A percentile compares a stretch with the other conserved stretches of the same genome.
These are phyloP conservation scores for Chaetomiaceae sp. DNA, from an alignment of 2,329 filamentous ascomycete genomes.

Conservation along the genomic window DNA sequence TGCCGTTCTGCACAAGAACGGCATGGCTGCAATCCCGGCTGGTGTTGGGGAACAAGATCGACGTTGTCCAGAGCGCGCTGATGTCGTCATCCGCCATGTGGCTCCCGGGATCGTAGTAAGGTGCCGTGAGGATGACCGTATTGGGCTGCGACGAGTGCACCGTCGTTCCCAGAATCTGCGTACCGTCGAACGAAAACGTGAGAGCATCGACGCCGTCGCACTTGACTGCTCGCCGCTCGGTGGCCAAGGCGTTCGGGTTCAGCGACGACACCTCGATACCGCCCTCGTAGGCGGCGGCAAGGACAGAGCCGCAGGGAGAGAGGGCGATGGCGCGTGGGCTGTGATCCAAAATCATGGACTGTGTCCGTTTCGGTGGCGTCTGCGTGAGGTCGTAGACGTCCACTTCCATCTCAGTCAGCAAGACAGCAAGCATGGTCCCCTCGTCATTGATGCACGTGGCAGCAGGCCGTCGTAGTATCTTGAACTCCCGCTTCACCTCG, in stretches of 20 bases:
- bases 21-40: constrained; percentile 73
- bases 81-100: constrained; percentile 60
- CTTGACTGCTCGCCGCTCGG: constrained; percentile 68
- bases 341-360: constrained; percentile 71
- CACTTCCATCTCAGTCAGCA: constrained; percentile 76
- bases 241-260: constrained; percentile 54
- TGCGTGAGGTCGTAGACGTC: constrained; percentile 71
- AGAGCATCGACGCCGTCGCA: constrained; percentile 70
- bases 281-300: constrained; percentile 79
- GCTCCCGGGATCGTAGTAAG: constrained; percentile 69
- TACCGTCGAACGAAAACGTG: constrained; percentile 70
- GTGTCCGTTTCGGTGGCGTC: constrained; percentile 61
- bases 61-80: constrained; percentile 76
- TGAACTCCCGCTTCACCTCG: constrained; percentile 67
- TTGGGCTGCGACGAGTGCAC: constrained; percentile 57
- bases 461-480: constrained; percentile 68
- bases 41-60: constrained; percentile 77
- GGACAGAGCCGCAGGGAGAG: constrained; percentile 72
- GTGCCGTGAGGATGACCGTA: constrained; percentile 71
- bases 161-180: constrained; percentile 71
- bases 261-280: constrained; percentile 85
- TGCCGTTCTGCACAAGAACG: constrained; percentile 57
- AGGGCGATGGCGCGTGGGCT: constrained; percentile 71
- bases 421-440: constrained; percentile 67
- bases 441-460: constrained; percentile 75